A percentile compares a stretch with the other conserved stretches of the same genome.
These are phyloP conservation scores for Paecilomyces fulvus DNA, from an alignment of 2,329 filamentous ascomycete genomes.

Conservation along the genomic window DNA sequence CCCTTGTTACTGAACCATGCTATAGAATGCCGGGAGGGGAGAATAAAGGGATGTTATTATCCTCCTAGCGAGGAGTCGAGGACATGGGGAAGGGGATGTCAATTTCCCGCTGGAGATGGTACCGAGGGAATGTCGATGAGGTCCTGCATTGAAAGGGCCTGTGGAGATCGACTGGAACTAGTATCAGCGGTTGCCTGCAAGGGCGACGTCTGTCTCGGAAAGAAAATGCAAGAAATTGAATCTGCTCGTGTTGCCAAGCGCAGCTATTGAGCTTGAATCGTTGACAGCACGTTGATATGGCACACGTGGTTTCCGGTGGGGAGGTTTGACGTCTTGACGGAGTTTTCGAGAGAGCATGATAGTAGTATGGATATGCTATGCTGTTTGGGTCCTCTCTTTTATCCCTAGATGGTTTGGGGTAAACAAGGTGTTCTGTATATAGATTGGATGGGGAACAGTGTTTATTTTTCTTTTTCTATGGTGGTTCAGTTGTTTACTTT, in stretches of 20 bases:
- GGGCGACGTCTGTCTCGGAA: neutral
- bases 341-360: neutral
- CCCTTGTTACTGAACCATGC: no score
- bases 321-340: neutral
- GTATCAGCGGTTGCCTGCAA: neutral
- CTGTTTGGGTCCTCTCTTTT: neutral
- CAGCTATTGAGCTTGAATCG: neutral
- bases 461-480: neutral
- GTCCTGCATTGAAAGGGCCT: neutral
- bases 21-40: neutral
- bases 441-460: neutral
- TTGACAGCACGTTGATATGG: neutral
- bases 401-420: neutral
- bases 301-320: neutral
- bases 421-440: neutral
- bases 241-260: neutral
- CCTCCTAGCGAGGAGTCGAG: neutral
- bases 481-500: neutral
- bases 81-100: no score
- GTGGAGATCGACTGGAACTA: neutral
- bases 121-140: neutral
- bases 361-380: neutral
- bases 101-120: neutral
- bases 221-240: neutral
- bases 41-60: neutral